These are phyloP conservation scores for Trichomonas gallinae DNA, from an alignment of 208 protist species.

Conservation along the genomic window DNA sequence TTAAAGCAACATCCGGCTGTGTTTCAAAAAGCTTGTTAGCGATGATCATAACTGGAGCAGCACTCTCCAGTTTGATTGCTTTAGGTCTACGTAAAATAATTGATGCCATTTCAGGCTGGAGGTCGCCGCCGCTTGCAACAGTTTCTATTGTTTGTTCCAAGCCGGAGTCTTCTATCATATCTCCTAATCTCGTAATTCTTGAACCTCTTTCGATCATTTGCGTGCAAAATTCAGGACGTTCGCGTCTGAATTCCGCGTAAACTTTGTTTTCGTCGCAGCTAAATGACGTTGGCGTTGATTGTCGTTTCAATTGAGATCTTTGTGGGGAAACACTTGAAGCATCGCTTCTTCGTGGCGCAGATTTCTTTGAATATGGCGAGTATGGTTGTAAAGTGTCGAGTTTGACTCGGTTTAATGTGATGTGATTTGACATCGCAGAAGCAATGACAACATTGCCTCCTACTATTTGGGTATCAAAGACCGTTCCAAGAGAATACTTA, in stretches of 20 bases:
- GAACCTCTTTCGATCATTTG: background rate
- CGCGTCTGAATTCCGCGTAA: background rate
- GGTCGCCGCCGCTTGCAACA: background rate
- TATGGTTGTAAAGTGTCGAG: background rate
- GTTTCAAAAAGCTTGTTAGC: background rate
- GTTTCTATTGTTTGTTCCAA: background rate
- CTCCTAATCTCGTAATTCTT: background rate
- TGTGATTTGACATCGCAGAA: background rate
- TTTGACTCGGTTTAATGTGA: background rate
- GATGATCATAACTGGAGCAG: background rate
- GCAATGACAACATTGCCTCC: background rate
- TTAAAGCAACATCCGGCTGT: background rate
- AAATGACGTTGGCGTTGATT: background rate
- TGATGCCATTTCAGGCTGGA: background rate
- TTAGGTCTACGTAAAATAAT: background rate
- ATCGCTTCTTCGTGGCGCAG: background rate
- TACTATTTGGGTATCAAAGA: background rate
- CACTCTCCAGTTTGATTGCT: background rate
- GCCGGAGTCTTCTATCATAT: background rate
- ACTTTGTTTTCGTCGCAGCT: background rate
- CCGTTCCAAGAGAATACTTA: background rate
- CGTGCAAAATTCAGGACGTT: background rate
- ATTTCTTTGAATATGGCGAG: background rate
- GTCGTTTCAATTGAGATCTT: background rate
- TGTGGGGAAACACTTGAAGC: background rate